A percentile compares a stretch with the other conserved stretches of the same genome.
Evolutionary conservation across 2,329 filamentous ascomycete species (phyloP).

Genomic region (Bipolaris gigantea): DNA sequence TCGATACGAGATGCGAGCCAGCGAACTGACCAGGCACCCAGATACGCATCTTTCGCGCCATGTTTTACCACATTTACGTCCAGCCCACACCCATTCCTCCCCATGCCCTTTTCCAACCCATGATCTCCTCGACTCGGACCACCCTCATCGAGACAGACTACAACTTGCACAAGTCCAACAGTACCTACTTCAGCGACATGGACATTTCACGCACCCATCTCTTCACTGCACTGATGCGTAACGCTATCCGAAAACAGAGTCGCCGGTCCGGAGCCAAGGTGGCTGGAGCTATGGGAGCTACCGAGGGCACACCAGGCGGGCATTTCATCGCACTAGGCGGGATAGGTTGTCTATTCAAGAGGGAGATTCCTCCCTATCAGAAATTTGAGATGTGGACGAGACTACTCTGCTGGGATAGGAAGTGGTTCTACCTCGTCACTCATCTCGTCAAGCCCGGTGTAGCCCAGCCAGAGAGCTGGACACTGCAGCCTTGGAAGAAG

Average conservation of each 20-base stretch:
- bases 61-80: slow-evolving; percentile 53
- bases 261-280: slow-evolving; percentile 26
- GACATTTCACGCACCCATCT: slow-evolving; percentile 82
- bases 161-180: slow-evolving; percentile 81
- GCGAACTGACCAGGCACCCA: slow-evolving; percentile 24
- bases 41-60: slow-evolving; percentile 51
- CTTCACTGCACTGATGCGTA: slow-evolving; percentile 59
- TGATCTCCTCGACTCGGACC: slow-evolving; percentile 67
- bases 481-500: slow-evolving; percentile 52
- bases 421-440: slow-evolving; percentile 55
- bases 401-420: slow-evolving; percentile 53
- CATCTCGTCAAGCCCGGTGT: slow-evolving; percentile 52
- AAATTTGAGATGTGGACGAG: slow-evolving; percentile 54
- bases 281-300: slow-evolving; percentile 19
- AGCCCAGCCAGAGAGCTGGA: slow-evolving; percentile 46
- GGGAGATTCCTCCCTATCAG: slow-evolving; percentile 50
- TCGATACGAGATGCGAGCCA: background rate
- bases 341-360: slow-evolving; percentile 53
- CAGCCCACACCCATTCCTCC: slow-evolving; percentile 51
- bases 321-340: slow-evolving; percentile 51
- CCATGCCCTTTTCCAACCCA: slow-evolving; percentile 71
- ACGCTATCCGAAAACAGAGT: slow-evolving; percentile 45
- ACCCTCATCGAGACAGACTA: slow-evolving; percentile 81
- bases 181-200: slow-evolving; percentile 84
- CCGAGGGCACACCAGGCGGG: slow-evolving; percentile 25